These are phyloP conservation scores for Solanum appendiculatum DNA, from an alignment of 257 asterid species.

Conservation along the genomic window DNA sequence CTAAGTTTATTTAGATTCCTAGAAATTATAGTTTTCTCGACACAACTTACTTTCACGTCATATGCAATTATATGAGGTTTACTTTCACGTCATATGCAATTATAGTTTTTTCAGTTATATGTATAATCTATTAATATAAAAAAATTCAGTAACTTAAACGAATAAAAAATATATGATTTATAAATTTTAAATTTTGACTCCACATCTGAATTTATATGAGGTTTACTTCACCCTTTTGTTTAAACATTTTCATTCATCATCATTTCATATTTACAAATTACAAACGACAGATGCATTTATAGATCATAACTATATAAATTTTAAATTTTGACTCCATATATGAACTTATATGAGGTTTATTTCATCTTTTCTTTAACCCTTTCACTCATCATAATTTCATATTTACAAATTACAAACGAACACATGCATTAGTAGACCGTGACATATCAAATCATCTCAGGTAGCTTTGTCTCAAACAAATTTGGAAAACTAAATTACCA, in stretches of 20 bases:
- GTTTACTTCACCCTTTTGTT: background rate
- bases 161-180: fast-evolving
- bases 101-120: background rate
- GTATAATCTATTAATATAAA: background rate
- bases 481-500: background rate
- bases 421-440: no score
- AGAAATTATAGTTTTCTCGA: background rate
- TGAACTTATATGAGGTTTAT: background rate
- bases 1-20: background rate
- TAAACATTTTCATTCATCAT: background rate
- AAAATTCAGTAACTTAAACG: background rate
- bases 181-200: background rate
- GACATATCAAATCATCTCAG: background rate
- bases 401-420: no score
- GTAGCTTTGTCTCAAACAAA: background rate
- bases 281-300: background rate
- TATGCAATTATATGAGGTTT: background rate
- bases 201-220: background rate
- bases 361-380: no score
- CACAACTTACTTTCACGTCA: background rate
- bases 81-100: background rate
- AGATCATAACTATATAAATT: fast-evolving
- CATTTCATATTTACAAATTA: background rate
- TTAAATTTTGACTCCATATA: background rate
- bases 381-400: no score